Evolutionary conservation across 2,329 filamentous ascomycete genomes (phyloP).

Genomic region (Diaporthe australafricana): DNA sequence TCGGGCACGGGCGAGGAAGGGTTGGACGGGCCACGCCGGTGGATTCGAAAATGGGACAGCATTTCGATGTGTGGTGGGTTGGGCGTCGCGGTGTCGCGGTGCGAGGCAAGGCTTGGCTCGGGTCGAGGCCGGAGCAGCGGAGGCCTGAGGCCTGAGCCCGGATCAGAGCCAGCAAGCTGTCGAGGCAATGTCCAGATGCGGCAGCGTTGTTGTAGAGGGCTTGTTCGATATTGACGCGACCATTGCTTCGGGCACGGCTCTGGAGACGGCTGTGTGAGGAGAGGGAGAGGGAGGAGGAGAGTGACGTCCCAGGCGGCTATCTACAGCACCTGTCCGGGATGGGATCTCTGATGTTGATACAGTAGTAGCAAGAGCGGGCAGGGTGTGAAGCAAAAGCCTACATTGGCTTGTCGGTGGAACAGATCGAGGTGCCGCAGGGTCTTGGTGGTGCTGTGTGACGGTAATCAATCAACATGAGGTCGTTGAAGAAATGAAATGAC

Average conservation of each 20-base stretch:
- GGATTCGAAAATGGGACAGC: conserved; percentile 60
- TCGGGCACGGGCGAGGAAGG: conserved; percentile 65
- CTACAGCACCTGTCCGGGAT: not conserved
- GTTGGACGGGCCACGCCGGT: conserved; percentile 67
- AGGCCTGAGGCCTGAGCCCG: conserved; percentile 11
- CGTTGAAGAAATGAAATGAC: conserved; percentile 21
- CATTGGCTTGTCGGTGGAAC: not conserved
- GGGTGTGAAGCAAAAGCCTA: not conserved
- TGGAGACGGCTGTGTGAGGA: not conserved
- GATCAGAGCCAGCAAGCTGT: conserved; percentile 29
- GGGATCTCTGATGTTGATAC: not conserved
- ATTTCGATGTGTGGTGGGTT: conserved; percentile 28
- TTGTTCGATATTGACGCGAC: conserved; percentile 12
- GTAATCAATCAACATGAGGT: conserved; percentile 23
- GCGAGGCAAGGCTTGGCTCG: conserved; percentile 9
- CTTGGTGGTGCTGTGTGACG: conserved; percentile 2
- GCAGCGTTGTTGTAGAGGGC: conserved; percentile 4
- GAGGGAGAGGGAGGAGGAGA: not conserved
- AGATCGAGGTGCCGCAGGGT: not conserved
- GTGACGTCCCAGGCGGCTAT: not conserved
- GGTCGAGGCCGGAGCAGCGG: conserved; percentile 26
- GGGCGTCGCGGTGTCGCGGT: not conserved
- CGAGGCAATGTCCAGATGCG: conserved; percentile 21
- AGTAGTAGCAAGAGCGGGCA: not conserved
- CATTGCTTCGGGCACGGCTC: conserved; percentile 31